Percentiles rank a stretch among this genome's conserved stretches.
Conservation (phyloP, 306 rosid species). For the Vigna reflexopilosa region DNA sequence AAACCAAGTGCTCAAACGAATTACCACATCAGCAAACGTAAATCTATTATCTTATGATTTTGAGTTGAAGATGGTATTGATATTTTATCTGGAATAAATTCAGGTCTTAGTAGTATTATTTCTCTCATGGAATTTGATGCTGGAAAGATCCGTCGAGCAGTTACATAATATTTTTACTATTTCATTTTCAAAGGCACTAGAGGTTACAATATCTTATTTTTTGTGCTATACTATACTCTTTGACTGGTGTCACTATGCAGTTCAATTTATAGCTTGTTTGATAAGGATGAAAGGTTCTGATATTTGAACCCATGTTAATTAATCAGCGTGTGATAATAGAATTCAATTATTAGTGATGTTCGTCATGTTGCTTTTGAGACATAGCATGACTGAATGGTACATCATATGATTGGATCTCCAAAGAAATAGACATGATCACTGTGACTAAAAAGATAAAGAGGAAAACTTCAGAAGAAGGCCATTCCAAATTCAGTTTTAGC, state of each 20-base stretch:
- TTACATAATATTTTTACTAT: conserved; percentile 13
- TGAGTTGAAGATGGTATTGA: no score
- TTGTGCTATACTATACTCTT: conserved; percentile 23
- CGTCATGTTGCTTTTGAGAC: conserved; percentile 35
- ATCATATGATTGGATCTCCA: conserved; percentile 46
- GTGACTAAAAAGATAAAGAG: conserved; percentile 10
- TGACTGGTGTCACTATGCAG: background rate
- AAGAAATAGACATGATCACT: conserved; percentile 34
- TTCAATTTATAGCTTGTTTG: conserved; percentile 35
- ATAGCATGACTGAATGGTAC: conserved; percentile 35
- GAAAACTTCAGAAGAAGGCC: conserved; percentile 25
- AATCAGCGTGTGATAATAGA: conserved; percentile 22
- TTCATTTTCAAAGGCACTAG: background rate
- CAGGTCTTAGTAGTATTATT: no score
- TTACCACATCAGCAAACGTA: no score
- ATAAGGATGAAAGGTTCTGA: conserved; percentile 22
- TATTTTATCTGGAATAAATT: no score
- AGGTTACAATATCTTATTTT: conserved; percentile 25
- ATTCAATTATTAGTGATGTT: conserved; percentile 33
- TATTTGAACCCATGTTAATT: conserved; percentile 12
- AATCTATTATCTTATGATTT: no score
- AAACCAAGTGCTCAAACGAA: conserved; percentile 32
- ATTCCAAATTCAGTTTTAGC: conserved; percentile 39
- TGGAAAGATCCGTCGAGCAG: no score
- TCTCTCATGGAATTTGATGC: no score